Evolutionary conservation across 352 stramenopile genomes (phyloP), one percentile per base, ranked within the genome.

Genomic region (Globisporangium spiculum): DNA sequence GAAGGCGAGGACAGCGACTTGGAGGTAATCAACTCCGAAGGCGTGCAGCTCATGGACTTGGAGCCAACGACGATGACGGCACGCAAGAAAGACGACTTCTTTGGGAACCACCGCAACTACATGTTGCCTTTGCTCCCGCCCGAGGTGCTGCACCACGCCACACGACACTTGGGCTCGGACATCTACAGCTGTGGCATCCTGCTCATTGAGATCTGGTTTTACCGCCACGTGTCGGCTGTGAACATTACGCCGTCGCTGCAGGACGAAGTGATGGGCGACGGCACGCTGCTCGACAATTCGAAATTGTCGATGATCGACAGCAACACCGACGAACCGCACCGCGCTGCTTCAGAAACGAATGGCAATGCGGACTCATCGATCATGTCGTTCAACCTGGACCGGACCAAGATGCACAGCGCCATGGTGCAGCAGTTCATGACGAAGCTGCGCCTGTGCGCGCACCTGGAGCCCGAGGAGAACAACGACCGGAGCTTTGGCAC

Each of bases 141-240:
- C 1, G 83, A 90, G 59, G 68, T 88, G 20, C 50, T 88, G 24
- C 53, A 77, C 46, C 67, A 80, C 44, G 71, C 72, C 20, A 68
- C 76, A 10, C 66, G 76, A 14, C 65, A 84, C 66, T 62, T 76
- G 60, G 58, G 75, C 34, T 74, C 74, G 1, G 83, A 90, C 48
- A 86, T 90, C 41, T 90, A 90, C 74, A 84, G 78, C 36, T 70
- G 79, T 14, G 83, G 81, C 9, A 76, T 91, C 12, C 59, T 91
- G 36, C 71, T 90, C 30, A 60, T 87, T 16, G 77, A 91, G 38
- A 59, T 89, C 24, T 89, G 79, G 76, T 89, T 85, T 65, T 74
- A 84, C 26, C 68, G 73, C 41, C 76, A 78, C 53, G 74, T 89
- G 26, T 66, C 72, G 4, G 78, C 81, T 41, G 71, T 74, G 60